Evolutionary conservation across 169 alveolate genomes (phyloP).

Genomic region (Plasmodium vivax): DNA sequence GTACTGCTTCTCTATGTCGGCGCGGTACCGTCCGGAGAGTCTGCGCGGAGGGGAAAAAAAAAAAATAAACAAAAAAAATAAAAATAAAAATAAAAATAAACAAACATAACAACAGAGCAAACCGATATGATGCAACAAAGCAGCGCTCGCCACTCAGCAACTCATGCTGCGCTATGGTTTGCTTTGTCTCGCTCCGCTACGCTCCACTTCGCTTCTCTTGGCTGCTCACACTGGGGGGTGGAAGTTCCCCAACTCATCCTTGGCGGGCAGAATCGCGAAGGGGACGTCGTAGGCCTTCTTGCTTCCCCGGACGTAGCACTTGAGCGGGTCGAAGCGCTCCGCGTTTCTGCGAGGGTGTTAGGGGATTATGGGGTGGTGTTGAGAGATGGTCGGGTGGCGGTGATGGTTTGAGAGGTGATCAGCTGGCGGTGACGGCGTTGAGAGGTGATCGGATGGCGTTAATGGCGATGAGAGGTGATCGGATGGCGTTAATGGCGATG

Average conservation of each 20-base stretch:
- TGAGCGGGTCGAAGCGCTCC: slow-evolving; percentile 87
- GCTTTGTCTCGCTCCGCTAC: neutral
- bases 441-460: too few species aligned
- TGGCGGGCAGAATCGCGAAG: slow-evolving; percentile 83
- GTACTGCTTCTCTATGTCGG: slow-evolving; percentile 89
- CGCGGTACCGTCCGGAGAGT: slow-evolving; percentile 85
- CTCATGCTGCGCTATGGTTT: neutral
- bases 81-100: too few species aligned
- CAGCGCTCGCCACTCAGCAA: neutral
- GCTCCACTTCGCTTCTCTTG: neutral
- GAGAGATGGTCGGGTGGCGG: too few species aligned
- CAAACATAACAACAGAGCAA: neutral
- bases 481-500: too few species aligned
- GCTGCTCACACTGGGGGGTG: slow-evolving; percentile 88
- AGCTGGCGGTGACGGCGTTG: too few species aligned
- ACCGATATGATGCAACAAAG: neutral
- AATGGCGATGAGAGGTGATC: too few species aligned
- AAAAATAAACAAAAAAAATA: neutral
- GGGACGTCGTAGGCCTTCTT: slow-evolving; percentile 87
- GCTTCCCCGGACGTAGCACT: slow-evolving; percentile 89
- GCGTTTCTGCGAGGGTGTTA: slow-evolving; percentile 78
- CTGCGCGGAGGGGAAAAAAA: slow-evolving; percentile 40
- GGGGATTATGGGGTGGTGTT: neutral
- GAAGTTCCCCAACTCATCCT: slow-evolving; percentile 91
- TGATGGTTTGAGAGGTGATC: too few species aligned